phyloP scores from a whole-genome alignment of 768 basidiomycete genomes.

The Termitomyces sp. region DNA sequence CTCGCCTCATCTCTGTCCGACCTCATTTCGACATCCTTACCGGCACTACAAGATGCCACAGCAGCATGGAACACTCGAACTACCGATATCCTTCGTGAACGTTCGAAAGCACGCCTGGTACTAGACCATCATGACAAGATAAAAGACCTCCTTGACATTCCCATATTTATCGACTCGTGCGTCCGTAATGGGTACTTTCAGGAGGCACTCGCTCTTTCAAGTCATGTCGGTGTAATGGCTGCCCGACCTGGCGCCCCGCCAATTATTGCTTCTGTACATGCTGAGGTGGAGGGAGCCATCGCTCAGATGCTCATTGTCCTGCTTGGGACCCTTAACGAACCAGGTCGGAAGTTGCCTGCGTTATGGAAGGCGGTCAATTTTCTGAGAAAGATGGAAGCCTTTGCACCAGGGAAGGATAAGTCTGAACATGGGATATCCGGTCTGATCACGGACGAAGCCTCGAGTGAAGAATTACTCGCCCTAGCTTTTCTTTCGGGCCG shows the following conservation, averaged over 20 bases:
- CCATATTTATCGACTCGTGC: slow-evolving; percentile 88
- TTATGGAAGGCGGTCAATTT: slow-evolving; percentile 90
- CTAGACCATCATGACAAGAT: slow-evolving; percentile 94
- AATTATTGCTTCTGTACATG: slow-evolving; percentile 58
- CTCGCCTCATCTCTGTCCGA: slow-evolving; percentile 72
- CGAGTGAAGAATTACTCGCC: slow-evolving; percentile 75
- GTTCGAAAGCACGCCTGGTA: slow-evolving; percentile 78
- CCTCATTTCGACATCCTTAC: slow-evolving; percentile 65
- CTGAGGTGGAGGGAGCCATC: slow-evolving; percentile 66
- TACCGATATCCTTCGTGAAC: slow-evolving; percentile 69
- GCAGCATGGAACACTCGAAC: slow-evolving; percentile 69
- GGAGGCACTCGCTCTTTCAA: slow-evolving; percentile 84
- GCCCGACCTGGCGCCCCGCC: slow-evolving; percentile 40
- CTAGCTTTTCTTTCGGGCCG: slow-evolving; percentile 80
- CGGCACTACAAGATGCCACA: slow-evolving; percentile 72
- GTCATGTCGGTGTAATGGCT: slow-evolving; percentile 60
- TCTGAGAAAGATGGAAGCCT: slow-evolving; percentile 77
- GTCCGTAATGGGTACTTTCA: slow-evolving; percentile 90
- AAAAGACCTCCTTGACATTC: slow-evolving; percentile 86
- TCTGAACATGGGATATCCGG: background rate
- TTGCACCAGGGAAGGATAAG: slow-evolving; percentile 30
- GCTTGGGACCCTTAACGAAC: slow-evolving; percentile 74
- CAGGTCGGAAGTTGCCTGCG: slow-evolving; percentile 79
- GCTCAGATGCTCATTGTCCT: slow-evolving; percentile 77
- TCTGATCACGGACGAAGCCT: slow-evolving; percentile 23